phyloP scores from a whole-genome alignment of 2,329 filamentous ascomycete species.

The Exophiala calicioides region DNA sequence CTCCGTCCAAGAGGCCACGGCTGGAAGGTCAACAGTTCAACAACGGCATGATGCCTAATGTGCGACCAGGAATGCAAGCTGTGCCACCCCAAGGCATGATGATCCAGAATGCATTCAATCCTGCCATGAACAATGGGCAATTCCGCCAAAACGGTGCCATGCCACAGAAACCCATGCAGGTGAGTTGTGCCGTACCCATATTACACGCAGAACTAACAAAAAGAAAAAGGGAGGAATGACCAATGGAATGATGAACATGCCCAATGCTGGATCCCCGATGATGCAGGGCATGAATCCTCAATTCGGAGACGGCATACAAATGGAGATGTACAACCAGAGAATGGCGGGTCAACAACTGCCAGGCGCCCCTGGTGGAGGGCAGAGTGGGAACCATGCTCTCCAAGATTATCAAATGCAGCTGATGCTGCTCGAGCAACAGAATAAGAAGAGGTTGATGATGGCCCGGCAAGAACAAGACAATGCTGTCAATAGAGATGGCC shows the following conservation, averaged over 20 bases:
- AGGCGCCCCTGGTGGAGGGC: conserved; percentile 42
- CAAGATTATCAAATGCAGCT: conserved; percentile 72
- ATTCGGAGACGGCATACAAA: conserved; percentile 38
- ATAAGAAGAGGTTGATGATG: conserved; percentile 67
- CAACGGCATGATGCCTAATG: conserved; percentile 75
- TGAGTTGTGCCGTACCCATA: conserved; percentile 80
- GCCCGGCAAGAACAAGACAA: conserved; percentile 67
- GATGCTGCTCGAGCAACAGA: conserved; percentile 69
- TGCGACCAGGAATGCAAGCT: conserved; percentile 69
- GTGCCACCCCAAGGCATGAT: conserved; percentile 37
- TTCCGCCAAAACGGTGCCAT: conserved; percentile 32
- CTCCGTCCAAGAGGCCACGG: conserved; percentile 85
- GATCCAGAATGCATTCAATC: conserved; percentile 70
- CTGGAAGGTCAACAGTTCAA: conserved; percentile 73
- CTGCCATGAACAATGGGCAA: conserved; percentile 68
- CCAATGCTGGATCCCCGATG: conserved; percentile 77
- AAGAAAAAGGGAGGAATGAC: conserved; percentile 73
- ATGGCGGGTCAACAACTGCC: conserved; percentile 42
- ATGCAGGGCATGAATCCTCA: conserved; percentile 70
- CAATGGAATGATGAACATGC: conserved; percentile 67
- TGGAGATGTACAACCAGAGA: conserved; percentile 37
- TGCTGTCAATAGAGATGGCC: conserved; percentile 55
- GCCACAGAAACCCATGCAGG: conserved; percentile 75
- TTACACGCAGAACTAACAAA: conserved; percentile 71
- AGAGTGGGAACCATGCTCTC: conserved; percentile 62